Base-by-base conservation (phyloP, 768 basidiomycete genomes). In the Naganishia vaughanmartiniae region DNA sequence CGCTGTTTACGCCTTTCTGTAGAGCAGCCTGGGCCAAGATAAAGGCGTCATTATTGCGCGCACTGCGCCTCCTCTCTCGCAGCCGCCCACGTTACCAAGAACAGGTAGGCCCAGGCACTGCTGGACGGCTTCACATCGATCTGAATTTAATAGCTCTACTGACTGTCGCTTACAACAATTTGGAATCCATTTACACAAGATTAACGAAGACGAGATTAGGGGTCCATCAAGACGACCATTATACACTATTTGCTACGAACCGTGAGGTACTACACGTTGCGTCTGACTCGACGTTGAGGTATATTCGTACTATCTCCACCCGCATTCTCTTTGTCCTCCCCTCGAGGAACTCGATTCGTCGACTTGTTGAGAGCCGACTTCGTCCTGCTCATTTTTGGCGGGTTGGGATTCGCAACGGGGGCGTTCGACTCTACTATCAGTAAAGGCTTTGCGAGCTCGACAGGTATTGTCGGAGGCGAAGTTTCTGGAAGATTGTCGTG, bases 261-360 rank as follows among this genome's bases (percentile, higher is more conserved):
- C n/a, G 26, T 28, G 48, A n/a, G n/a, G 33, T 4, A 63, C 39
- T 63, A 63, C 26, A 63, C 39, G 28, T 63, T 63, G 24, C 60
- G 60, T 36, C 60, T 42, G n/a, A 63, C 60, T 45, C 60, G 36
- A 5, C 60, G 60, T 26, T 63, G 60, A 7, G 60, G 60, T 63
- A 63, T 63, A 45, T 46, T 63, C 33, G 60, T 4, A 42, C 28
- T 46, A n/a, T 63, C 60, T 28, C 39, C 42, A 34, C 60, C 60
- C 60, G 60, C 60, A 45, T 63, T 63, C 26, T 63, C 60, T 24
- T 63, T 63, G 30, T 63, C 60, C 30, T 63, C 60, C 12, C 60
- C 60, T 45, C 60, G 60, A 45, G 60, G 36, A 10, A 26, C 39
- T 10, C 60, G 60, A 28, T 34, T 34, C 7, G 60, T 63, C 42